These are phyloP conservation scores for Hypoxylon sp. DNA, from an alignment of 2,329 filamentous ascomycete genomes.

Conservation along the genomic window DNA sequence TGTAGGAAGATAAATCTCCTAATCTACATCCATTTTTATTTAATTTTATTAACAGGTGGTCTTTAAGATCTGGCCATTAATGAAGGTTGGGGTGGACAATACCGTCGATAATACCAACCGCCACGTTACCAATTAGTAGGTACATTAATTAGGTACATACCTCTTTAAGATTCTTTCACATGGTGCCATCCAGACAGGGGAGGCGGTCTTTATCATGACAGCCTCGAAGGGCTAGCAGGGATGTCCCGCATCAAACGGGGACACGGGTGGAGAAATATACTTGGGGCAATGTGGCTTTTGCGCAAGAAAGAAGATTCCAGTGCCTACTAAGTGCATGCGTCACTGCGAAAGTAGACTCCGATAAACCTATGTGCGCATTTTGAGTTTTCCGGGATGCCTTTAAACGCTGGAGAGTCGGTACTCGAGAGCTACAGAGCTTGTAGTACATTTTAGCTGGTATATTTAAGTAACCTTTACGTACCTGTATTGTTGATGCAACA, in stretches of 20 bases:
- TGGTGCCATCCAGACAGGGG: background rate
- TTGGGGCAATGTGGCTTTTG: conserved; percentile 46
- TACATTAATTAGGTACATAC: background rate
- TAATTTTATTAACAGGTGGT: conserved; percentile 6
- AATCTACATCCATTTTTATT: background rate
- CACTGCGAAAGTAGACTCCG: conserved; percentile 5
- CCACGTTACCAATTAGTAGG: conserved; percentile 4
- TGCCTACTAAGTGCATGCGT: conserved; percentile 19
- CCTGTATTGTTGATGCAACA: conserved; percentile 16
- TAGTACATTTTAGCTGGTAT: background rate
- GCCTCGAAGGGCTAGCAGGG: conserved; percentile 39
- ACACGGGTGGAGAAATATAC: conserved; percentile 18
- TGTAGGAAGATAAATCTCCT: conserved; percentile 23
- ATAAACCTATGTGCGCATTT: conserved; percentile 10
- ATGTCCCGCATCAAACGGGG: conserved; percentile 48
- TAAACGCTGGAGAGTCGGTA: conserved; percentile 7
- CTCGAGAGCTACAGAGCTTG: background rate
- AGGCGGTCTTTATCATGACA: conserved; percentile 4
- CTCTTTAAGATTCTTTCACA: background rate
- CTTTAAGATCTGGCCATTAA: conserved; percentile 21
- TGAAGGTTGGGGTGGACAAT: conserved; percentile 7
- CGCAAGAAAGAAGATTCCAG: conserved; percentile 27
- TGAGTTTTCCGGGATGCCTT: conserved; percentile 10
- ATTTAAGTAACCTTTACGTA: background rate
- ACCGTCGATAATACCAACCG: background rate